Conservation (phyloP, 2,329 filamentous ascomycete species). For the Colletotrichum zoysiae region DNA sequence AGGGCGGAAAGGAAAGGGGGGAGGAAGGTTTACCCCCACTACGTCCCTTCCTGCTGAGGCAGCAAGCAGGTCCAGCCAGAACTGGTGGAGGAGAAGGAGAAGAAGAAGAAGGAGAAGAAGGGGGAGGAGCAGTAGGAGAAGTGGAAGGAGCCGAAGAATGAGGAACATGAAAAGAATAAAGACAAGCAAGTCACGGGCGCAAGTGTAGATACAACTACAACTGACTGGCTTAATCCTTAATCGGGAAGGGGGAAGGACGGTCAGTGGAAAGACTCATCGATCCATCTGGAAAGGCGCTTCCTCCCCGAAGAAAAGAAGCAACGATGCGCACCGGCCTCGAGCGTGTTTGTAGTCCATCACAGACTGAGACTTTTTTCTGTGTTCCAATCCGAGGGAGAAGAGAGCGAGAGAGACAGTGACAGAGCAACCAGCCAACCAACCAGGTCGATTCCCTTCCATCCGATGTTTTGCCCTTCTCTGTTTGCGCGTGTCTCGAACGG, state of each 20-base stretch:
- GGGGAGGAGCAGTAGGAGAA: neutral
- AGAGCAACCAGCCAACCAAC: neutral
- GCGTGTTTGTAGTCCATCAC: neutral
- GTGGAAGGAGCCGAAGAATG: neutral
- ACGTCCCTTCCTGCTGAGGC: neutral
- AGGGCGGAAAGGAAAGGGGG: neutral
- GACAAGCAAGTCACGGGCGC: neutral
- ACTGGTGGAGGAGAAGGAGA: neutral
- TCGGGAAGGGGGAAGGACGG: neutral
- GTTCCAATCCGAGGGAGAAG: conserved; percentile 5
- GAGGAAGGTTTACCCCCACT: conserved; percentile 5
- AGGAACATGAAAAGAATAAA: neutral
- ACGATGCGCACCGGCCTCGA: conserved; percentile 2
- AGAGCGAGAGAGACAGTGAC: too few relatives aligned
- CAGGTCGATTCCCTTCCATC: neutral
- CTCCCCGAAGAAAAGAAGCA: conserved; percentile 9
- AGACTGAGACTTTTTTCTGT: neutral
- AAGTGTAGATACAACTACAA: neutral
- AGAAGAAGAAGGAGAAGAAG: neutral
- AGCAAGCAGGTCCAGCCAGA: neutral
- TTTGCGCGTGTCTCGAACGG: neutral
- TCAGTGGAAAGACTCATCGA: too few relatives aligned
- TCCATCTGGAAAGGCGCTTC: neutral
- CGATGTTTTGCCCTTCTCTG: neutral
- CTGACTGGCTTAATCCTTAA: neutral